Evolutionary conservation across 768 basidiomycete species (phyloP).

Genomic region (Mrakia blollopis): DNA sequence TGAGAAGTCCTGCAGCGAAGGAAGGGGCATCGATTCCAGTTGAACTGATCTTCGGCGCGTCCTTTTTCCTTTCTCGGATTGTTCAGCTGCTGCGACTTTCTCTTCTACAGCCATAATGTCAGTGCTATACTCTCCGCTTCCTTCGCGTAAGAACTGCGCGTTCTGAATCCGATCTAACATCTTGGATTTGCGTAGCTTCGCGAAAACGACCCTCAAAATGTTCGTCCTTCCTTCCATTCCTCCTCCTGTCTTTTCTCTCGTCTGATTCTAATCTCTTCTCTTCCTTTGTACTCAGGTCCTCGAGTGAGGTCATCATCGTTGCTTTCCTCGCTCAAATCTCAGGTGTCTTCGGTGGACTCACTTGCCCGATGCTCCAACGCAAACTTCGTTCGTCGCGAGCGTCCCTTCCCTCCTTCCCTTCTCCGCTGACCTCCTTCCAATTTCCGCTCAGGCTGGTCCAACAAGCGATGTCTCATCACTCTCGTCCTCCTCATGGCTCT

Average conservation of each 20-base stretch:
- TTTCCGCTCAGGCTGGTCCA: slow-evolving; percentile 53
- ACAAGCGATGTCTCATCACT: slow-evolving; percentile 59
- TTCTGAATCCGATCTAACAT: background rate
- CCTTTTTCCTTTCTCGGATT: slow-evolving; percentile 36
- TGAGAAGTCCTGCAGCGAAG: background rate
- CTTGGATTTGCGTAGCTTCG: slow-evolving; percentile 50
- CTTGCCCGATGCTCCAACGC: slow-evolving; percentile 68
- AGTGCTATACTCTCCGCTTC: background rate
- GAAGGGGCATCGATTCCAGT: background rate
- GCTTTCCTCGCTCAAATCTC: slow-evolving; percentile 53
- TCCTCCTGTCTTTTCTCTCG: background rate
- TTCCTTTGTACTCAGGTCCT: slow-evolving; percentile 44
- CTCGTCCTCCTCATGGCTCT: slow-evolving; percentile 63
- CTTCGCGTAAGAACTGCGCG: background rate
- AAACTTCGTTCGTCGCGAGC: slow-evolving; percentile 43
- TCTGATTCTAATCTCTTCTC: background rate
- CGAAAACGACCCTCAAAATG: slow-evolving; percentile 82
- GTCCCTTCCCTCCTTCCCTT: background rate
- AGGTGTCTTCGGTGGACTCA: slow-evolving; percentile 24
- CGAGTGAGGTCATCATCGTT: slow-evolving; percentile 69
- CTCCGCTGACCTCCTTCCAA: background rate
- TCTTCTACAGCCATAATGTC: slow-evolving; percentile 78
- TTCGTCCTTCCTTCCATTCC: slow-evolving; percentile 35
- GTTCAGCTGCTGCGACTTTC: slow-evolving; percentile 69
- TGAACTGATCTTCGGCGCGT: background rate